Evolutionary conservation across 2,329 filamentous ascomycete species (phyloP), one percentile per base, ranked within the genome.

Genomic region (Colletotrichum liriopes): DNA sequence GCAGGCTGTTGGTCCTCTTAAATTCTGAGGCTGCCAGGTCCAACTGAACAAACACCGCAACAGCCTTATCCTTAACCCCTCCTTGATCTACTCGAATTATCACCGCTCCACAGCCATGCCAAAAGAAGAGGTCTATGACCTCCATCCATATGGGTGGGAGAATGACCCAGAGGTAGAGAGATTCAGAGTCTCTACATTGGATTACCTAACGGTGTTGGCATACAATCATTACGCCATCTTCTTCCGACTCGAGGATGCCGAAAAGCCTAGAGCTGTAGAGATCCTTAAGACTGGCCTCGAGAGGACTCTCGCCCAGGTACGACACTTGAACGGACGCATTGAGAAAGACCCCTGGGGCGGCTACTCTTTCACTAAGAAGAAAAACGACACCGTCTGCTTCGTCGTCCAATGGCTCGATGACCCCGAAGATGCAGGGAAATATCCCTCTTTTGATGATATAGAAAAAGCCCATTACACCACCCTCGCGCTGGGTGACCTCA

Each of bases 141-240:
- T 84, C 12, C 80, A 76, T 41, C 81, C 82, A 2, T 63, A 69
- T 2, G 82, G 81, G 0, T 83, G 81, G 82, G 79, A 84, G 65
- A 77, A 76, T 18, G 80, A 83, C 47, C 79, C 79, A 0, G 77
- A 79, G 3, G 80, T 82, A 47, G 81, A 84, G 67, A 75, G 78
- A 2, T 80, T 81, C 72, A 81, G 78, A 69, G 69, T 84, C 35
- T 81, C 82, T 0, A 82, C 79, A 0, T 77, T 85, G 6, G 81
- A 84, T 77, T 81, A 83, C 32, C 74, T 83, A n/a, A 75, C 78
- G 0, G 76, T 73, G 0, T 76, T 75, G 37, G 77, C 74, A 9
- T 85, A 83, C 71, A 83, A 79, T 64, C 82, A 82, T 65, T 85
- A 81, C 23, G 80, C 80, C 1, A 67, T 85, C 0, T 84, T 84